Evolutionary conservation across 164 flowering plant genomes (phyloP).

Genomic region (Vitis cinerea): DNA sequence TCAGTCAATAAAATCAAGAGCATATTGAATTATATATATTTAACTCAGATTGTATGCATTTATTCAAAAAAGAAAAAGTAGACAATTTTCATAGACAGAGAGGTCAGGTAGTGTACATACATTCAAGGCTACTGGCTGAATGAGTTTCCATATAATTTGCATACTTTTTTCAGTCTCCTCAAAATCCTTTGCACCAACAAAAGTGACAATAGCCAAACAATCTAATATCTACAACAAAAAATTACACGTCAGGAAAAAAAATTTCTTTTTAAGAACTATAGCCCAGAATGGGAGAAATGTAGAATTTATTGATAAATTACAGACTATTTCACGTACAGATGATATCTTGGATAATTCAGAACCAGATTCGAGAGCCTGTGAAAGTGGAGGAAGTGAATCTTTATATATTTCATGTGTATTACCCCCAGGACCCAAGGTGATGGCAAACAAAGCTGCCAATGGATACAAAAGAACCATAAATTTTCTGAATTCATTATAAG

Average conservation of each 20-base stretch:
- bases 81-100: neutral
- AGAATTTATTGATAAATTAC: neutral
- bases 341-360: neutral
- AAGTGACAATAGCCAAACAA: slow-evolving; percentile 16
- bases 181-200: slow-evolving; percentile 11
- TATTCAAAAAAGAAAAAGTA: too few species aligned
- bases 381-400: slow-evolving; percentile 16
- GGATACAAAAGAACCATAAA: neutral
- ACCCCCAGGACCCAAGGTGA: slow-evolving; percentile 15
- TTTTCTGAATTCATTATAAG: neutral
- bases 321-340: slow-evolving; percentile 4
- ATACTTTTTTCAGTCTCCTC: slow-evolving; percentile 16
- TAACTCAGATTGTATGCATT: neutral
- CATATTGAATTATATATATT: neutral
- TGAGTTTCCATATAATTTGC: slow-evolving; percentile 19
- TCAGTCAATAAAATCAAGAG: neutral
- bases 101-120: slow-evolving; percentile 1
- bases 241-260: neutral
- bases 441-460: slow-evolving; percentile 16
- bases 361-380: slow-evolving; percentile 13
- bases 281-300: neutral
- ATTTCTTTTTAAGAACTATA: neutral
- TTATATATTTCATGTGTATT: slow-evolving; percentile 18
- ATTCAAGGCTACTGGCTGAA: neutral
- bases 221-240: slow-evolving; percentile 8